Evolutionary conservation across 352 stramenopile species (phyloP).

Genomic region (Plasmopara muralis): DNA sequence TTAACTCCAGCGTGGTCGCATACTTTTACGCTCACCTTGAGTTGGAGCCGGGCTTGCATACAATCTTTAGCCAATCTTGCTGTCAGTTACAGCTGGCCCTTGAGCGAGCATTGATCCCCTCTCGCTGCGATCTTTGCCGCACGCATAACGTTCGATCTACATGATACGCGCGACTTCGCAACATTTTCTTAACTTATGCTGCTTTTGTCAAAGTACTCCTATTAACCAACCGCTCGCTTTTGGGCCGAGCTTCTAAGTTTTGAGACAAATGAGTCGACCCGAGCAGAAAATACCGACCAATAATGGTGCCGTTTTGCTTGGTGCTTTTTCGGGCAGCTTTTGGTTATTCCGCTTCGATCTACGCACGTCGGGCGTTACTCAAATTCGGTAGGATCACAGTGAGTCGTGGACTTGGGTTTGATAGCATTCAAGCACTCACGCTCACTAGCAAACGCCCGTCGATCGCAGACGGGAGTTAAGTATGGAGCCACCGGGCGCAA

Average conservation of each 20-base stretch:
- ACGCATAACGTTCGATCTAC: not conserved
- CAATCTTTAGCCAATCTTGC: not conserved
- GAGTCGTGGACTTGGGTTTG: slow-evolving; percentile 7
- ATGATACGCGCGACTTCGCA: not conserved
- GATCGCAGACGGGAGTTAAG: slow-evolving; percentile 29
- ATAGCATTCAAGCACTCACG: slow-evolving; percentile 27
- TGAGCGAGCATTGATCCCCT: not conserved
- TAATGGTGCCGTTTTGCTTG: slow-evolving; percentile 11
- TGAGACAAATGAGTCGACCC: slow-evolving; percentile 3
- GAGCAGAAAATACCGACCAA: slow-evolving; percentile 6
- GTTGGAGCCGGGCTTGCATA: not conserved
- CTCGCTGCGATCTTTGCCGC: not conserved
- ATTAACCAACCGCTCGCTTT: not conserved
- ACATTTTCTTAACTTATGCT: not conserved
- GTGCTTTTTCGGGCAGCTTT: slow-evolving; percentile 20
- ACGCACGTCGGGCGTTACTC: slow-evolving; percentile 16
- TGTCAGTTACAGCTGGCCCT: not conserved
- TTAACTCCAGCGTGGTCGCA: not conserved
- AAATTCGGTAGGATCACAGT: slow-evolving; percentile 12
- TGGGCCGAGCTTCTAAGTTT: not conserved
- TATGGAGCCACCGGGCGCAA: slow-evolving; percentile 21
- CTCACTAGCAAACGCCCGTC: slow-evolving; percentile 19
- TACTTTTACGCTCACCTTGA: not conserved
- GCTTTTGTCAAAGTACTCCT: slow-evolving; percentile 5
- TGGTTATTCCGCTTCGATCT: slow-evolving; percentile 13